Evolutionary conservation across 495 filamentous ascomycete species (phyloP), one percentile per base, ranked within the genome.

Genomic region (Penicillium desertorum): DNA sequence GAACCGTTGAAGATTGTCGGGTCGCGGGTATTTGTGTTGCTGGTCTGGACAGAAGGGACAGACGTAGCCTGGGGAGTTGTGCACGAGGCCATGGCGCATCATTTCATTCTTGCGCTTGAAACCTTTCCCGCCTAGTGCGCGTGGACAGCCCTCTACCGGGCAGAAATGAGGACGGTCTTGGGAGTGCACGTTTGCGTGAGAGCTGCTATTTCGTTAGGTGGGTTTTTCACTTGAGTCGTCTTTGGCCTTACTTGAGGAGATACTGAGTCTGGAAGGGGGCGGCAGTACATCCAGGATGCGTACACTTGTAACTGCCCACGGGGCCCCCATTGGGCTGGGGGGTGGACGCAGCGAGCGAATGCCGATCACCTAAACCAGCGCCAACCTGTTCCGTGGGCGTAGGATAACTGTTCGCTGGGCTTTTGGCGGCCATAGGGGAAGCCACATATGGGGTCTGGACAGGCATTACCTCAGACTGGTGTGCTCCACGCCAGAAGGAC

Each of bases 61-160:
- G 34, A 97, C 87, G 70, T 98, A 98, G 59, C 95, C 94, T 11
- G 94, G 94, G 8, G 91, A 96, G 56, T 91, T 87, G 65, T 98
- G 94, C 2, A 98, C 94, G 2, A 98, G 80, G 4, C 93, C 92
- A 75, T 98, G 94, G 19, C 94, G 83, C 58, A 98, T 96, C 95
- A 98, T 98, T 75, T 98, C 95, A 63, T 98, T 98, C 72, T 98
- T 98, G 41, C 95, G 85, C 71, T 98, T 98, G 79, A 98, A 98
- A 0, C 95, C 94, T 71, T 90, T 96, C 16, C 94, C 94, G 14
- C 88, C 89, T 59, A 90, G 82, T 7, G 83, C 86, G 32, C 94
- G 84, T 20, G 89, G 76, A 71, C 94, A 98, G 2, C 82, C 86
- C 29, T 82, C 79, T 14, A 96, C 86, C 0, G 90, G 85, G 70